Evolutionary conservation across 768 basidiomycete species (phyloP), one percentile per base, ranked within the genome.

Genomic region (Mycena galericulata): DNA sequence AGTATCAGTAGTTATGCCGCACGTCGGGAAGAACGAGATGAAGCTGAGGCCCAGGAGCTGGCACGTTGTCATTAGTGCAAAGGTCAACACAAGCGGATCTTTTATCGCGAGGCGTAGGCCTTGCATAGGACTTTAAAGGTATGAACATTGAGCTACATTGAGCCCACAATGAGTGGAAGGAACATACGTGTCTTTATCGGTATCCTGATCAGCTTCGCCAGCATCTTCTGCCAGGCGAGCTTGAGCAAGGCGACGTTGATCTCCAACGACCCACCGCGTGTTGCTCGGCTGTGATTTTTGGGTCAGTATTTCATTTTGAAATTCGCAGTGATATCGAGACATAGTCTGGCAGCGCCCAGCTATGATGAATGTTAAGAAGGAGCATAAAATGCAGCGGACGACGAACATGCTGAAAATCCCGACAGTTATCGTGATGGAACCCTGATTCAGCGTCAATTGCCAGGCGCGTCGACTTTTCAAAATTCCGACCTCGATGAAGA

Each of bases 141-240:
- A 1, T 32, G 7, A 11, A 32, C 12, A 57, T 38, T n/a, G n/a
- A n/a, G n/a, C n/a, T n/a, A n/a, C n/a, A n/a, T n/a, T n/a, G n/a
- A n/a, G n/a, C n/a, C n/a, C n/a, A n/a, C 20, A 22, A 36, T 32
- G 26, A 20, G 45, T 26, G 26, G 34, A 20, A 27, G 79, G 34
- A 36, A 36, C 88, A 40, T 73, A 90, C 90, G 90, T 87, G 60
- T 88, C 89, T 32, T 83, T 78, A 0, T 75, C 75, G 20, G 84
- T 85, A 69, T 92, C 90, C 71, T 84, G 77, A 69, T 91, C 90
- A 0, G 89, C 89, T 78, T 90, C 89, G 2, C 89, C 89, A 10
- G 86, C 88, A 73, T 91, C 90, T 72, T 91, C 90, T 0, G 90
- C 87, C 18, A 91, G 85, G 17, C 90, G 87, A 17, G 85, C 86